A percentile compares a stretch with the other conserved stretches of the same genome.
Conservation (phyloP, 2,329 filamentous ascomycete species). For the Talaromyces rugulosus region DNA sequence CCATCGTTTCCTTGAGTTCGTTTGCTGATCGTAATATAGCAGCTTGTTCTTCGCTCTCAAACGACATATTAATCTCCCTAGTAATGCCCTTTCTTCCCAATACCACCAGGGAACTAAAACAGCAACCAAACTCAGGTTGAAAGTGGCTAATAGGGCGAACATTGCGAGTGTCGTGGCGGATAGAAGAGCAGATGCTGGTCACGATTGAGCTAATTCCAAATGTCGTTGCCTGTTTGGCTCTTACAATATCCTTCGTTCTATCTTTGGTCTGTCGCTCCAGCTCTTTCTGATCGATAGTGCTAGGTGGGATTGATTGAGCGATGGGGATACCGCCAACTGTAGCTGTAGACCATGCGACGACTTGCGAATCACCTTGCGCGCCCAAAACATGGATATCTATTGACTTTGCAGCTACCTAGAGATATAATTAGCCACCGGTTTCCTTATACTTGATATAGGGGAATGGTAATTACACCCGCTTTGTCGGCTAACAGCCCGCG, state of each 20-base stretch:
- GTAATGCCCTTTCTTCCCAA: conserved; percentile 47
- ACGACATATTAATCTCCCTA: conserved; percentile 22
- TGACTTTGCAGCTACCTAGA: conserved; percentile 27
- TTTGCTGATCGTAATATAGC: background rate
- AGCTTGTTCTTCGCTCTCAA: conserved; percentile 17
- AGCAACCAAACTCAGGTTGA: conserved; percentile 45
- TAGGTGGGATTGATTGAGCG: conserved; percentile 26
- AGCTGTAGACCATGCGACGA: conserved; percentile 45
- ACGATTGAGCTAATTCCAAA: conserved; percentile 50
- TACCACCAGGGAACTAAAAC: conserved; percentile 48
- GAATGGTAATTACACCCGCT: conserved; percentile 11
- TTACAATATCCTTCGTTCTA: conserved; percentile 46
- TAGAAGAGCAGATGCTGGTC: conserved; percentile 47
- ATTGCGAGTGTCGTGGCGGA: conserved; percentile 46
- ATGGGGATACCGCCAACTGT: conserved; percentile 42
- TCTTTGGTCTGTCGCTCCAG: conserved; percentile 44
- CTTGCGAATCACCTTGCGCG: conserved; percentile 48
- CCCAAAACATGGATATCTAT: conserved; percentile 45
- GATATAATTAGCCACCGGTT: conserved; percentile 1
- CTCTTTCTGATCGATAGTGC: conserved; percentile 25
- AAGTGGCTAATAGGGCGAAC: conserved; percentile 49
- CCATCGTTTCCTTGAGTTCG: background rate
- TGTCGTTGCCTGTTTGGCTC: conserved; percentile 48
- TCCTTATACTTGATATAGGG: background rate
- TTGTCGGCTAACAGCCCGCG: conserved; percentile 25